These are phyloP conservation scores for Diddensiella transvaalensis DNA, from an alignment of 805 yeast genomes.

Conservation along the genomic window DNA sequence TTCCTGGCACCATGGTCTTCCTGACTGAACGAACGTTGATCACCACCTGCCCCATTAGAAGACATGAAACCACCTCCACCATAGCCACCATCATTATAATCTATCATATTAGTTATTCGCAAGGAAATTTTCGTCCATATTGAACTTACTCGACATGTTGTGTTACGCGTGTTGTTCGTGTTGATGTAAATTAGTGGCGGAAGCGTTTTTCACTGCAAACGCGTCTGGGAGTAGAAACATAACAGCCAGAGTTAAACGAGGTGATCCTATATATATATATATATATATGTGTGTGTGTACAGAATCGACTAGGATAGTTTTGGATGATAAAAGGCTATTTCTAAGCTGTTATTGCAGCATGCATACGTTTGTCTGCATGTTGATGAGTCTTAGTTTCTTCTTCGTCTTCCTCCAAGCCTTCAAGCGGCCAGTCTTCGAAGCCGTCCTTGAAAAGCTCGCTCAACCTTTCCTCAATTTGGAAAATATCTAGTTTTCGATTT, in stretches of 20 bases:
- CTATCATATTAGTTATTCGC: neutral
- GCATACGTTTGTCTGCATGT: no score
- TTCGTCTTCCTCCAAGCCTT: constrained; percentile 4
- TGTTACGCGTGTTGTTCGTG: constrained; percentile 1
- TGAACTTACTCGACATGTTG: constrained; percentile 1
- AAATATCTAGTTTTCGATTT: constrained; percentile 27
- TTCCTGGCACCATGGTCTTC: neutral
- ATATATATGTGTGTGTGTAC: no score
- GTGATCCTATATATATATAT: no score
- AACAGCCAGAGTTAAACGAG: no score
- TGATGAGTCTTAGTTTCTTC: no score
- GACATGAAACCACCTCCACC: constrained; percentile 8
- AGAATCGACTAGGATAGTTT: no score
- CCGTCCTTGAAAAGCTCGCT: constrained; percentile 38
- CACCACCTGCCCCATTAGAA: neutral
- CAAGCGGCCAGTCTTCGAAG: constrained; percentile 41
- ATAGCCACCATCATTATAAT: neutral
- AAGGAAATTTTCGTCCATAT: neutral
- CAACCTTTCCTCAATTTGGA: constrained; percentile 33
- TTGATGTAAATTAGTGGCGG: no score
- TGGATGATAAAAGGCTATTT: no score
- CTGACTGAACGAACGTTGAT: neutral
- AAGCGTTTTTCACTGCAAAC: no score
- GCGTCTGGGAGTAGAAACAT: no score
- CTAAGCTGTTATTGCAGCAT: no score